Evolutionary conservation across 31 red algal species (phyloP).

Genomic region (Asparagopsis taxiformis): DNA sequence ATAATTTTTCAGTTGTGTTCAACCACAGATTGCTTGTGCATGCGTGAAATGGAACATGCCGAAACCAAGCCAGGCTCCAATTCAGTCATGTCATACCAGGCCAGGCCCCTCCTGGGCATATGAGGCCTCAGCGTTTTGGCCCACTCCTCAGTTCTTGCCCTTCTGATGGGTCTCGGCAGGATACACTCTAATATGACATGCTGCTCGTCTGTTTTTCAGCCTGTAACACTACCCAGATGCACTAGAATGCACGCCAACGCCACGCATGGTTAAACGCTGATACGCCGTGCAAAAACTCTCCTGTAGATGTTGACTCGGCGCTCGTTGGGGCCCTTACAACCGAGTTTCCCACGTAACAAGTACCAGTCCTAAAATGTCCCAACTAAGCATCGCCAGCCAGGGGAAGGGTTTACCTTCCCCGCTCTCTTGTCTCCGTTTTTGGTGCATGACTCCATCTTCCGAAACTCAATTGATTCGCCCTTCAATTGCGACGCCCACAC

Average conservation of each 20-base stretch:
- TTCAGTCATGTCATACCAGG: background rate
- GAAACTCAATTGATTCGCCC: conserved; percentile 1
- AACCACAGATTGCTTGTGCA: too few relatives aligned
- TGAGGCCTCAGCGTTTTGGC: background rate
- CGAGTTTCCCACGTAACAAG: background rate
- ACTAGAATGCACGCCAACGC: background rate
- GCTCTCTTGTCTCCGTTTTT: background rate
- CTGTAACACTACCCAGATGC: background rate
- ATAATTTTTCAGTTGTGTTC: too few relatives aligned
- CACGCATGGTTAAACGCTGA: too few relatives aligned
- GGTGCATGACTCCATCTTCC: background rate
- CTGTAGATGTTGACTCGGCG: background rate
- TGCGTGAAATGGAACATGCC: conserved; percentile 1
- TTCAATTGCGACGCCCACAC: conserved; percentile 22
- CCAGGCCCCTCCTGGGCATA: too few relatives aligned
- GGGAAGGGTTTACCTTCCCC: conserved; percentile 1
- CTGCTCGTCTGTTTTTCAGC: background rate
- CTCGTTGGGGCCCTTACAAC: background rate
- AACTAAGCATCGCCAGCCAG: background rate
- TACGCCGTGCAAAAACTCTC: too few relatives aligned
- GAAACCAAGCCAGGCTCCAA: background rate
- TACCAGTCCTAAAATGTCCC: background rate
- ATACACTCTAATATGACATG: conserved; percentile 3
- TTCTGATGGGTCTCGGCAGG: background rate
- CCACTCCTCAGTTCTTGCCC: background rate